Conservation (phyloP, 129 eudicot genomes). For the Glebionis coronaria region DNA sequence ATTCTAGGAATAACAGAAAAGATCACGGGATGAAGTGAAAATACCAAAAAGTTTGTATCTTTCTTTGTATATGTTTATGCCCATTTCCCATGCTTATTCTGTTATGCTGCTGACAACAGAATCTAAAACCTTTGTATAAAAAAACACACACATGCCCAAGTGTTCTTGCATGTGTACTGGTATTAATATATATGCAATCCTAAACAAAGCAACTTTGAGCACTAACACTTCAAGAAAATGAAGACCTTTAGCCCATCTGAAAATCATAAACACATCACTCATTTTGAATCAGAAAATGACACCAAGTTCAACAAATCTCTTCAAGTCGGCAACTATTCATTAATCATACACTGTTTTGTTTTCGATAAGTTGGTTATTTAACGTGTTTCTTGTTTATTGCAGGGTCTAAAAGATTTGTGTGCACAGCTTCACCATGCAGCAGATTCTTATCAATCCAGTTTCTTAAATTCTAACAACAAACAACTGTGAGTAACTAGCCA, state of each 20-base stretch:
- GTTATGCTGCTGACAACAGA: conserved; percentile 30
- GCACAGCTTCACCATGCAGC: conserved; percentile 85
- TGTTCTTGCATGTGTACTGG: conserved; percentile 23
- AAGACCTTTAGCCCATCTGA: conserved; percentile 21
- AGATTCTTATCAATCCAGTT: conserved; percentile 57
- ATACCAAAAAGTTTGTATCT: conserved; percentile 23
- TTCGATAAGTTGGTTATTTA: neutral
- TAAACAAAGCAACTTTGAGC: neutral
- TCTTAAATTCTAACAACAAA: conserved; percentile 48
- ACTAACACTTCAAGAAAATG: conserved; percentile 13
- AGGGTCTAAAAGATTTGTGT: conserved; percentile 70
- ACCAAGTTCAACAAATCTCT: conserved; percentile 48
- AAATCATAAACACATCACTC: conserved; percentile 24
- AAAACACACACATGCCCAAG: conserved; percentile 28
- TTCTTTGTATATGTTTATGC: conserved; percentile 24
- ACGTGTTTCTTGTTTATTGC: conserved; percentile 9
- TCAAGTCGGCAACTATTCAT: conserved; percentile 31
- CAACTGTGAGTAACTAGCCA: conserved; percentile 38
- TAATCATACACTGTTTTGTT: neutral
- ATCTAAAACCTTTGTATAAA: conserved; percentile 15
- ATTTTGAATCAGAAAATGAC: conserved; percentile 39
- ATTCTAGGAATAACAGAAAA: conserved; percentile 21
- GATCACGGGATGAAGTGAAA: conserved; percentile 25
- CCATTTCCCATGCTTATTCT: conserved; percentile 35
- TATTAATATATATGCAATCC: conserved; percentile 7